These are phyloP conservation scores for Hamigera avellanea DNA, from an alignment of 495 filamentous ascomycete genomes.

Conservation along the genomic window DNA sequence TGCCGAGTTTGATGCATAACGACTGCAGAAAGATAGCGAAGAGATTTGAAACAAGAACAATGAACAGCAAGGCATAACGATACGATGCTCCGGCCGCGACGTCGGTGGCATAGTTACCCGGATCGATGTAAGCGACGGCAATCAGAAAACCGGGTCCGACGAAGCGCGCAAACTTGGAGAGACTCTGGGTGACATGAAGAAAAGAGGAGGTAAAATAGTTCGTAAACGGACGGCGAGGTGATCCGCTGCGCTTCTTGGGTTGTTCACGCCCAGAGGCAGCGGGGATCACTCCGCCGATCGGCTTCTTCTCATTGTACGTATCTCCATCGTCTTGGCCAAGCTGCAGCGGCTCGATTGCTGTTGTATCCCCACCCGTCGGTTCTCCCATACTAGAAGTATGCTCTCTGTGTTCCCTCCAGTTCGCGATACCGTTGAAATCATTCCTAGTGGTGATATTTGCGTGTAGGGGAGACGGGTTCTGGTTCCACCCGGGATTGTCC, in stretches of 20 bases:
- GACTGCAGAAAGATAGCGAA: constrained; percentile 78
- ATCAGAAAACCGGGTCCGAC: constrained; percentile 82
- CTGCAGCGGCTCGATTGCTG: constrained; percentile 14
- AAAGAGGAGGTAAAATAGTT: constrained; percentile 8
- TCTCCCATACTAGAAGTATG: constrained; percentile 15
- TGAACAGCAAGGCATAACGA: constrained; percentile 61
- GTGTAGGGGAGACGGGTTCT: constrained; percentile 43
- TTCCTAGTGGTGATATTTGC: constrained; percentile 49
- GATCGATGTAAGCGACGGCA: constrained; percentile 70
- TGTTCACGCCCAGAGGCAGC: constrained; percentile 19
- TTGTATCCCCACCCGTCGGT: constrained; percentile 12
- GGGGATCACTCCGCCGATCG: constrained; percentile 23
- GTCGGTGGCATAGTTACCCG: constrained; percentile 79
- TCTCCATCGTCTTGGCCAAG: constrained; percentile 14
- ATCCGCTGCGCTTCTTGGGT: constrained; percentile 25
- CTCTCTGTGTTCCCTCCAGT: constrained; percentile 26
- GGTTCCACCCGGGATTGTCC: constrained; percentile 45
- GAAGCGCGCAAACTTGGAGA: constrained; percentile 62
- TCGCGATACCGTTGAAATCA: constrained; percentile 48
- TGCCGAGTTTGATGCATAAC: constrained; percentile 72
- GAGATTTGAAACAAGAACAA: constrained; percentile 71
- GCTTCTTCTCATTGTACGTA: constrained; percentile 14
- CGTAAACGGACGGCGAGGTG: constrained; percentile 27
- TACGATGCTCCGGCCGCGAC: constrained; percentile 59
- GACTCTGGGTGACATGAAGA: constrained; percentile 12